Conservation (phyloP, 2,329 filamentous ascomycete genomes). For the Aaosphaeria arxii region DNA sequence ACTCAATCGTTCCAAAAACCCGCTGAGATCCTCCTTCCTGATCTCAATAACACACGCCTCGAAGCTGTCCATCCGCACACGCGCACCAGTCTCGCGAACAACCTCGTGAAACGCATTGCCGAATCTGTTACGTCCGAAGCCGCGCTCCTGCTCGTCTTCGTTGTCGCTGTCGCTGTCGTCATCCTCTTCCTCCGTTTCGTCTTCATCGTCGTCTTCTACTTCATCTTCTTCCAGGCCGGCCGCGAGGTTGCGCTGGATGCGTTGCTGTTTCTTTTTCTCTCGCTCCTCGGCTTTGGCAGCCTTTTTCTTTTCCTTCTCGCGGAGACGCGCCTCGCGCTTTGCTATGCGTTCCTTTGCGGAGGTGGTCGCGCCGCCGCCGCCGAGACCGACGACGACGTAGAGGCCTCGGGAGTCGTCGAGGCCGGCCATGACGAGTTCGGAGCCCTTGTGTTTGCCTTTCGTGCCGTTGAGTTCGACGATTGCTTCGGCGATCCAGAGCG, state of each 20-base stretch:
- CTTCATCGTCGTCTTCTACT: conserved; percentile 45
- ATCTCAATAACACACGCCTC: conserved; percentile 98
- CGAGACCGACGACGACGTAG: conserved; percentile 90
- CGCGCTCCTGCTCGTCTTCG: conserved; percentile 55
- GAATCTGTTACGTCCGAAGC: conserved; percentile 82
- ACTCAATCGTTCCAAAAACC: conserved; percentile 87
- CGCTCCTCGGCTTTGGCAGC: conserved; percentile 60
- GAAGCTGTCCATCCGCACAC: conserved; percentile 92
- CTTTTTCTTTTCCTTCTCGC: conserved; percentile 45
- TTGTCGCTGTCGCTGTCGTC: conserved; percentile 51
- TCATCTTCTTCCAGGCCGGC: conserved; percentile 58
- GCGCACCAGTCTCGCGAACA: conserved; percentile 81
- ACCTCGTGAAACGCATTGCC: conserved; percentile 96
- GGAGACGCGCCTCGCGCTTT: conserved; percentile 64
- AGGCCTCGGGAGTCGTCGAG: conserved; percentile 83
- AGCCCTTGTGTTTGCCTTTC: conserved; percentile 68
- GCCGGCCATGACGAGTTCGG: conserved; percentile 85
- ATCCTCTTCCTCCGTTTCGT: conserved; percentile 53
- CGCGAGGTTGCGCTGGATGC: conserved; percentile 36
- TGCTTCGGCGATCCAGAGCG: conserved; percentile 91
- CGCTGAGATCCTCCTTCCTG: conserved; percentile 88
- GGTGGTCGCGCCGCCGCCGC: conserved; percentile 72
- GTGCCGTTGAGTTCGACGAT: conserved; percentile 79
- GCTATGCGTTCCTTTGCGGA: conserved; percentile 59
- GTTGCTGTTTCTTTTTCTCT: conserved; percentile 56